Conservation (phyloP, 805 yeast genomes). For the Starmerella cellae region DNA sequence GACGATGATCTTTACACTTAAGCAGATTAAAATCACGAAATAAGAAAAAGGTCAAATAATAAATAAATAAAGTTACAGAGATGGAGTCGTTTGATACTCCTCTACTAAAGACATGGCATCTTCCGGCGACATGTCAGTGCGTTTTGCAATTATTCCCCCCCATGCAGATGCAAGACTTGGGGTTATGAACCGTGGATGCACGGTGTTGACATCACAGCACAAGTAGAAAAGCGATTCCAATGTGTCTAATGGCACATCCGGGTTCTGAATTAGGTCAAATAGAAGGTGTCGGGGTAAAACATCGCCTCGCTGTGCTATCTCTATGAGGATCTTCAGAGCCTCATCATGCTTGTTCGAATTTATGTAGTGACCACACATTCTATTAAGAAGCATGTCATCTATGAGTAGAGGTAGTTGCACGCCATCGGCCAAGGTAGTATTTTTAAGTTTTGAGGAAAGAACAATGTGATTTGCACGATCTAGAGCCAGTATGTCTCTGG, state of each 20-base stretch:
- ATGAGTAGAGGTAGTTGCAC: slow-evolving; percentile 9
- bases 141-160: not conserved
- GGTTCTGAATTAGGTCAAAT: not conserved
- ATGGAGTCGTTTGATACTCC: too few species aligned
- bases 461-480: slow-evolving; percentile 6
- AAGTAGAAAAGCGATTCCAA: slow-evolving; percentile 9
- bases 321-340: slow-evolving; percentile 6
- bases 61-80: not conserved
- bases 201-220: slow-evolving; percentile 12
- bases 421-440: too few species aligned
- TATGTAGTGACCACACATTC: slow-evolving; percentile 6
- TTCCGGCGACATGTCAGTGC: not conserved
- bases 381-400: not conserved
- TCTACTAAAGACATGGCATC: not conserved
- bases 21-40: too few species aligned
- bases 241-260: not conserved
- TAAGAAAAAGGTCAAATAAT: too few species aligned
- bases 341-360: slow-evolving; percentile 1
- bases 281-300: slow-evolving; percentile 5
- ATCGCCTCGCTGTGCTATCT: slow-evolving; percentile 12
- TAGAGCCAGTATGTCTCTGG: slow-evolving; percentile 7
- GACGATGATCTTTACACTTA: too few species aligned
- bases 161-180: slow-evolving; percentile 2
- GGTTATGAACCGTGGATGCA: slow-evolving; percentile 12
- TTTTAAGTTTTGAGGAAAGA: not conserved